These are phyloP conservation scores for Colletotrichum lindemuthianum DNA, from an alignment of 2,329 filamentous ascomycete species.

Conservation along the genomic window DNA sequence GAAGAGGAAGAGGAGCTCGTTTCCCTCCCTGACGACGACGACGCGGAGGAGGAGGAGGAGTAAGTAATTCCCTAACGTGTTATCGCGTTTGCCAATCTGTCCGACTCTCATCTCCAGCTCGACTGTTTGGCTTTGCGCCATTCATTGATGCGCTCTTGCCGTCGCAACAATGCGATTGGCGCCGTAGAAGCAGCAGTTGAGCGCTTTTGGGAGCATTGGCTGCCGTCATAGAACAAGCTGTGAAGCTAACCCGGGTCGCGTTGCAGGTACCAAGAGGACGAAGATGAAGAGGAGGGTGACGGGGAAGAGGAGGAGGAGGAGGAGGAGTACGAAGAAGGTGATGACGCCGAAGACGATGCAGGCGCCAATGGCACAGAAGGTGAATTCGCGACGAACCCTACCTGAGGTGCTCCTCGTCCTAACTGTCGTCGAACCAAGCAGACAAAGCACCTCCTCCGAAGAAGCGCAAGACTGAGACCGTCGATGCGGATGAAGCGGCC, in stretches of 20 bases:
- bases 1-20: slow-evolving; percentile 65
- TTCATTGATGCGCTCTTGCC: background rate
- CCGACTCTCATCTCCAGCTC: background rate
- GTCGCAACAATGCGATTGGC: slow-evolving; percentile 18
- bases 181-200: too few species aligned
- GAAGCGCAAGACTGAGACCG: slow-evolving; percentile 59
- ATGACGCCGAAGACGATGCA: slow-evolving; percentile 42
- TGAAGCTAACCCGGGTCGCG: slow-evolving; percentile 36
- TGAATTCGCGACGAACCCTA: background rate
- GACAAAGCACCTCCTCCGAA: slow-evolving; percentile 58
- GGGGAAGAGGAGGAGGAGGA: slow-evolving; percentile 51
- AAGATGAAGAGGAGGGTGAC: slow-evolving; percentile 52
- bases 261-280: slow-evolving; percentile 53
- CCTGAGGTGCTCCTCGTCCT: too few species aligned
- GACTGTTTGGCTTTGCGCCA: background rate
- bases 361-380: slow-evolving; percentile 38
- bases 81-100: background rate
- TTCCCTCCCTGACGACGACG: slow-evolving; percentile 62
- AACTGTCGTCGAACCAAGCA: slow-evolving; percentile 29
- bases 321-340: slow-evolving; percentile 49
- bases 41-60: slow-evolving; percentile 65
- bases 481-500: slow-evolving; percentile 44
- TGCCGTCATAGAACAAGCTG: background rate
- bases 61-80: slow-evolving; percentile 46
- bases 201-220: background rate